Evolutionary conservation across 441 rosid genomes (phyloP), one percentile per base, ranked within the genome.

Genomic region (Raphanus hybrid): DNA sequence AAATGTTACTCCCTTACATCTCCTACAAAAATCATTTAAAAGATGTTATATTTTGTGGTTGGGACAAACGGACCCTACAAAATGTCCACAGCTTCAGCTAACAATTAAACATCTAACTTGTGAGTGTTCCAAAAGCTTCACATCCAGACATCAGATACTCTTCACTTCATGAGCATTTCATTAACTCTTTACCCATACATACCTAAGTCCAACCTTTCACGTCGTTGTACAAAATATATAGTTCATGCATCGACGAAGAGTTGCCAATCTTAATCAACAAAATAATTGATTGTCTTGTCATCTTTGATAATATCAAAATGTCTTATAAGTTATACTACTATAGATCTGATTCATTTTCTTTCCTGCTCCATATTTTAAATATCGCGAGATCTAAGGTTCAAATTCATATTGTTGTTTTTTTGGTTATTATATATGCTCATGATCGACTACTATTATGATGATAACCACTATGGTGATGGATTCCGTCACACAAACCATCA

Each of bases 101-200:
- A 68, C 82, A 68, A 69, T 37, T 74, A 78, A 73, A 78, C 82
- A 78, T 78, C 18, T 72, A 78, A 67, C 74, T 78, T 78, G 81
- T 78, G 67, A 73, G 68, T 78, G 78, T 78, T 67, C 60, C 77
- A 27, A 78, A 67, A 67, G 39, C 60, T 73, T 67, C 65, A 73
- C 65, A 60, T 50, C 70, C 35, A 61, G 74, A 78, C 77, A 78
- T 67, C 77, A 39, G 73, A 67, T 16, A 67, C 60, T 73, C 64
- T 29, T 67, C 70, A 73, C 52, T 74, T 67, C 39, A 50, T 67
- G 41, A 34, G 69, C 81, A 67, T 73, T 78, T 78, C 81, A 73
- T 73, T 72, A 27, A 78, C 81, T 73, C 70, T 60, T 23, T 55
- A 67, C 77, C 74, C 77, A 67, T 78, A 73, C 77, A 67, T 78